A percentile compares a stretch with the other conserved stretches of the same genome.
Conservation (phyloP, 2,329 filamentous ascomycete species). For the Colletotrichum sp. region DNA sequence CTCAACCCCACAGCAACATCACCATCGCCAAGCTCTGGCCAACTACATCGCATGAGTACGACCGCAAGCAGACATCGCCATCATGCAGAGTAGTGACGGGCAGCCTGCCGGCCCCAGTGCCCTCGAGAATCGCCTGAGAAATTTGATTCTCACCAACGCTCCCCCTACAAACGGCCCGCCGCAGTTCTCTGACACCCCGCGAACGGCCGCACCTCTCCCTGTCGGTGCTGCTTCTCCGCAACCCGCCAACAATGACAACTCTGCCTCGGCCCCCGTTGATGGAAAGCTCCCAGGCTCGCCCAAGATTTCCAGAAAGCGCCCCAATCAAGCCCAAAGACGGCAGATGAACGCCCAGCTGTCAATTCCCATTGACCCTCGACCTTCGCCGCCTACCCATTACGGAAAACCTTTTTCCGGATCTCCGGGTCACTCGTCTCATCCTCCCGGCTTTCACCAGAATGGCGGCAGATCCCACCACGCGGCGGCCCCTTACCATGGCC, state of each 20-base stretch:
- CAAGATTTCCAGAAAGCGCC: conserved; percentile 52
- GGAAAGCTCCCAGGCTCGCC: conserved; percentile 38
- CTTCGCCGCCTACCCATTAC: conserved; percentile 33
- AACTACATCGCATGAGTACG: not conserved
- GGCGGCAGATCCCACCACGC: not conserved
- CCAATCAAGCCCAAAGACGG: conserved; percentile 67
- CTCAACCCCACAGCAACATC: not conserved
- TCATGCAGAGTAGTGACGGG: conserved; percentile 8
- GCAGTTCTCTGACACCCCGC: conserved; percentile 20
- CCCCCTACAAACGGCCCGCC: conserved; percentile 26
- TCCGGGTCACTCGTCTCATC: conserved; percentile 29
- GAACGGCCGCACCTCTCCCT: conserved; percentile 5
- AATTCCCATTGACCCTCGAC: conserved; percentile 57
- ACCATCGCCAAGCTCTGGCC: not conserved
- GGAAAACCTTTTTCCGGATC: conserved; percentile 34
- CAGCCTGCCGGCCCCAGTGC: conserved; percentile 38
- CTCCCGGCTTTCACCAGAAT: not conserved
- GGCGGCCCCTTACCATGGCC: not conserved
- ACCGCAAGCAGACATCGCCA: not conserved
- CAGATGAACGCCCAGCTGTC: conserved; percentile 66
- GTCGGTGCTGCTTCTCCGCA: not conserved
- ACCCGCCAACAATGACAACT: not conserved
- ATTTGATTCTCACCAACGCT: conserved; percentile 63
- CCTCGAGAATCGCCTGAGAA: conserved; percentile 63
- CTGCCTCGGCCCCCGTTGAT: conserved; percentile 27